Percentiles rank a stretch among this genome's conserved stretches.
Evolutionary conservation across 139 green algal genomes (phyloP).

Genomic region (Microglena sp.): DNA sequence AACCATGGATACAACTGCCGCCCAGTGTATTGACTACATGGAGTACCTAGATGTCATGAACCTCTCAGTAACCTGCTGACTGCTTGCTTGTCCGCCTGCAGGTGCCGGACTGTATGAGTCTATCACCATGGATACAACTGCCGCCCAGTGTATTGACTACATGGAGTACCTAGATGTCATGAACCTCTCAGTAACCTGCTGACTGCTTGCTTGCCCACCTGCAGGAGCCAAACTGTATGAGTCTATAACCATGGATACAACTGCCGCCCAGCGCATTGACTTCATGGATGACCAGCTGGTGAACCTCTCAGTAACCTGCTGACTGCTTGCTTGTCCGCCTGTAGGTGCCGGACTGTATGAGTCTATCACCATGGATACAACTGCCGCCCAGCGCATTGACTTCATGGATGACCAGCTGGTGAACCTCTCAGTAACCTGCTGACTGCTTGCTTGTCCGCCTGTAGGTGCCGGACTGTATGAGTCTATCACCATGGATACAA

Average conservation of each 20-base stretch:
- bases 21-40: slow-evolving; percentile 55
- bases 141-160: slow-evolving; percentile 55
- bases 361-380: slow-evolving; percentile 86
- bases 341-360: no score
- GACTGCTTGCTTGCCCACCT: no score
- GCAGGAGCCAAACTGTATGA: slow-evolving; percentile 86
- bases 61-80: no score
- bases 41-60: no score
- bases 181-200: no score
- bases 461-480: slow-evolving; percentile 86
- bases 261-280: slow-evolving; percentile 44
- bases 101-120: slow-evolving; percentile 87
- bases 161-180: no score
- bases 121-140: slow-evolving; percentile 83
- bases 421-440: no score
- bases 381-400: slow-evolving; percentile 42
- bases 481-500: slow-evolving; percentile 85
- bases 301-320: slow-evolving; percentile 41
- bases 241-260: slow-evolving; percentile 87
- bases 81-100: no score
- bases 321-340: slow-evolving; percentile 59
- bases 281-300: slow-evolving; percentile 76
- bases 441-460: no score
- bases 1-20: slow-evolving; percentile 72
- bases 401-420: no score